These are phyloP conservation scores for Vanrija humicola DNA, from an alignment of 1,284 basidiomycete species.

Conservation along the genomic window DNA sequence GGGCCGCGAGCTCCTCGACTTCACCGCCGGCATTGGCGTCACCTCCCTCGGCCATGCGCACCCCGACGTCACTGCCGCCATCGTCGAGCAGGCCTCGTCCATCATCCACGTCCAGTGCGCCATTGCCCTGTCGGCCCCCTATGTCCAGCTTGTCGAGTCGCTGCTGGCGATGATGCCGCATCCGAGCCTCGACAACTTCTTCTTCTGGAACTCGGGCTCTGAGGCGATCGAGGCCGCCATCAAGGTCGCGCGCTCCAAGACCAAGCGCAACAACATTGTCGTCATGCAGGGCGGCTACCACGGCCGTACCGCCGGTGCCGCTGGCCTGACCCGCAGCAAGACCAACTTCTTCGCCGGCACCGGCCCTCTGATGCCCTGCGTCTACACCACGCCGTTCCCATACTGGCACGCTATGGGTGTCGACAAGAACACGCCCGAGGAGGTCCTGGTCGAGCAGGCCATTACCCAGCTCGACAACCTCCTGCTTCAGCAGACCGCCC, in stretches of 20 bases:
- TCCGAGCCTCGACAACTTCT: constrained; percentile 61
- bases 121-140: constrained; percentile 60
- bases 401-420: constrained; percentile 84
- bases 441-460: constrained; percentile 62
- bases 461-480: constrained; percentile 78
- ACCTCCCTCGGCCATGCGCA: constrained; percentile 62
- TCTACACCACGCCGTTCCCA: constrained; percentile 75
- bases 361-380: constrained; percentile 61
- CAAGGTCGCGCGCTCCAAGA: constrained; percentile 63
- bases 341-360: constrained; percentile 79
- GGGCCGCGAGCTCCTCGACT: constrained; percentile 60
- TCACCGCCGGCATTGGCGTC: constrained; percentile 69
- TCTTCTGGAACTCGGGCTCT: constrained; percentile 79
- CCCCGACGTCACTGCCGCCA: constrained; percentile 76
- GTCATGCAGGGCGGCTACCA: constrained; percentile 85
- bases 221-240: constrained; percentile 44
- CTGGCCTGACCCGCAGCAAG: constrained; percentile 79
- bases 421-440: constrained; percentile 59
- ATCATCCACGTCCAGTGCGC: constrained; percentile 69
- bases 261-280: constrained; percentile 80
- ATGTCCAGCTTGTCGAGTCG: constrained; percentile 63
- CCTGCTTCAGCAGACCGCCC: constrained; percentile 75
- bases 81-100: constrained; percentile 76
- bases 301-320: constrained; percentile 74
- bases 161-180: constrained; percentile 39